These are phyloP conservation scores for Fragaria vesca DNA, from an alignment of 306 rosid genomes.

Conservation along the genomic window DNA sequence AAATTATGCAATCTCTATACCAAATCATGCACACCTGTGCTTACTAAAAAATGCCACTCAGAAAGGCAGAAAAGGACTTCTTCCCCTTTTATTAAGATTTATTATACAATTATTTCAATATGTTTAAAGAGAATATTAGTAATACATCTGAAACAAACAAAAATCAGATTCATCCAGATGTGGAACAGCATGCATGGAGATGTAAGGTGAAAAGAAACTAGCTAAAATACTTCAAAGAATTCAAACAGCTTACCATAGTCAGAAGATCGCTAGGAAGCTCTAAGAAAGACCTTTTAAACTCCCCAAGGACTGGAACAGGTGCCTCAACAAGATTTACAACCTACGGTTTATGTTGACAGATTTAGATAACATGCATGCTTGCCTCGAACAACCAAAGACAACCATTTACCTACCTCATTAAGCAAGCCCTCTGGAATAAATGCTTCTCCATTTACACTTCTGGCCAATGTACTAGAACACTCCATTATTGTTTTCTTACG, in stretches of 20 bases:
- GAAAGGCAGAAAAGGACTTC: background rate
- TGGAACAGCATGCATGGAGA: background rate
- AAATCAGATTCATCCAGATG: background rate
- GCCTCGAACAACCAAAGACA: constrained; percentile 23
- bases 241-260: constrained; percentile 66
- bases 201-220: background rate
- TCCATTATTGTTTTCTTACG: constrained; percentile 64
- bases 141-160: background rate
- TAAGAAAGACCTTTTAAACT: constrained; percentile 76
- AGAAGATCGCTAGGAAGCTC: constrained; percentile 93
- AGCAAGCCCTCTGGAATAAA: constrained; percentile 67
- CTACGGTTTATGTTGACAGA: constrained; percentile 36
- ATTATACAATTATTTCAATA: no score
- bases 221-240: background rate
- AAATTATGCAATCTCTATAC: no score
- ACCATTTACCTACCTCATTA: constrained; percentile 60
- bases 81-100: background rate
- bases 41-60: background rate
- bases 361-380: constrained; percentile 1
- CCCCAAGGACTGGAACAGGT: constrained; percentile 88
- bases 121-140: background rate
- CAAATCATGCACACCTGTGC: no score
- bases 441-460: constrained; percentile 65
- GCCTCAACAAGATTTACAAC: constrained; percentile 95
- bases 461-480: constrained; percentile 60